Percentiles rank a stretch among this genome's conserved stretches.
Conservation (phyloP, 306 rosid genomes). For the Alnus glutinosa region DNA sequence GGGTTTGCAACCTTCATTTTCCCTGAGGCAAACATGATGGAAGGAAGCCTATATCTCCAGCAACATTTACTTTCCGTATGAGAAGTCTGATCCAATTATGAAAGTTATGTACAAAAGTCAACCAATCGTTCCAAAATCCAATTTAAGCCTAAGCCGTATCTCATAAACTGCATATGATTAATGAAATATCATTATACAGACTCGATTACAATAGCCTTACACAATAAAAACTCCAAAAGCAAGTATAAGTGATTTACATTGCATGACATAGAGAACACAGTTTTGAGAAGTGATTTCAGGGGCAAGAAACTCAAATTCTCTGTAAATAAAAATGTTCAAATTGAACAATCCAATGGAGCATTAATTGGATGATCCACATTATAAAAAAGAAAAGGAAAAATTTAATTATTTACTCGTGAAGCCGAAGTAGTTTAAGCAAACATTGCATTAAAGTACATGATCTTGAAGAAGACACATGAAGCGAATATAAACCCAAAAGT, state of each 20-base stretch:
- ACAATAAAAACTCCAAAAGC: not conserved
- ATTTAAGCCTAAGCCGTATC: not conserved
- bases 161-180: not conserved
- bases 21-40: not conserved
- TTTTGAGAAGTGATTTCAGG: constrained; percentile 1
- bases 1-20: not conserved
- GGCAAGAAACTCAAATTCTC: not conserved
- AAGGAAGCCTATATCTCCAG: constrained; percentile 3
- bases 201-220: not conserved
- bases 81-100: not conserved
- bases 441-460: constrained; percentile 1
- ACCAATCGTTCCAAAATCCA: not conserved
- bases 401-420: not conserved
- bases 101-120: not conserved
- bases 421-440: not conserved
- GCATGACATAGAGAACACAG: not conserved
- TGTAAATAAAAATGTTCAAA: not conserved
- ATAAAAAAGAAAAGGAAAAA: not conserved
- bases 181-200: not conserved
- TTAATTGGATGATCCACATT: constrained; percentile 4
- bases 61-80: not conserved
- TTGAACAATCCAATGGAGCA: not conserved
- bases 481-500: not conserved
- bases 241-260: not conserved
- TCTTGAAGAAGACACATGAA: constrained; percentile 9